A percentile compares a stretch with the other conserved stretches of the same genome.
Conservation (phyloP, 2,329 filamentous ascomycete species). For the Paraconiothyrium brasiliense region DNA sequence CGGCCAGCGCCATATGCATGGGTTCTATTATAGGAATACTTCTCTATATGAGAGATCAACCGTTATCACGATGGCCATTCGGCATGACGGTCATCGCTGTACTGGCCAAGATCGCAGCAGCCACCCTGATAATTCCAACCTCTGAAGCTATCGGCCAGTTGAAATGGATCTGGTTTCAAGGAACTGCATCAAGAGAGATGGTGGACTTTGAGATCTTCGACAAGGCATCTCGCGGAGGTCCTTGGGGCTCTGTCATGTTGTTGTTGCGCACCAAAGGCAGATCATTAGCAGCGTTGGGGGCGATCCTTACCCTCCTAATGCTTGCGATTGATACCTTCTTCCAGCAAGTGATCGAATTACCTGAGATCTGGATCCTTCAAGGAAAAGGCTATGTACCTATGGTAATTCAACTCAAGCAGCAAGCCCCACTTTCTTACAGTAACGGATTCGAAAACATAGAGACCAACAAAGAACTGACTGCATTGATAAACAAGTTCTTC, state of each 20-base stretch:
- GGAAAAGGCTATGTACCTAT: conserved; percentile 27
- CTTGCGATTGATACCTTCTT: conserved; percentile 43
- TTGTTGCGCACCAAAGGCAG: conserved; percentile 30
- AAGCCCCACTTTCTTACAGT: background rate
- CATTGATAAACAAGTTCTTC: conserved; percentile 22
- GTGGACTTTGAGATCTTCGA: conserved; percentile 46
- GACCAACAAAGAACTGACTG: background rate
- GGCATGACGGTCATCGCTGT: background rate
- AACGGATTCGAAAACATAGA: background rate
- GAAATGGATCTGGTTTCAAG: conserved; percentile 44
- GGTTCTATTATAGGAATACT: conserved; percentile 47
- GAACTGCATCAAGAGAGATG: conserved; percentile 26
- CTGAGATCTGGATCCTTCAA: conserved; percentile 21
- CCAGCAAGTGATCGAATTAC: conserved; percentile 37
- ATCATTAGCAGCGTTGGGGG: conserved; percentile 31
- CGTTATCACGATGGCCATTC: conserved; percentile 24
- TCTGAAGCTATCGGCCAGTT: conserved; percentile 43
- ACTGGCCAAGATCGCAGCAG: conserved; percentile 38
- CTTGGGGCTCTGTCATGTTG: conserved; percentile 33
- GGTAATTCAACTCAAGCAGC: conserved; percentile 18
- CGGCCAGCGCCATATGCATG: conserved; percentile 46
- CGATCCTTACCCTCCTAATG: conserved; percentile 29
- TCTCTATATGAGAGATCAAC: conserved; percentile 33
- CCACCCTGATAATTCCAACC: conserved; percentile 35
- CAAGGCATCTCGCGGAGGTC: conserved; percentile 33